phyloP scores from a whole-genome alignment of 768 basidiomycete species.

The Pholiota conissans region DNA sequence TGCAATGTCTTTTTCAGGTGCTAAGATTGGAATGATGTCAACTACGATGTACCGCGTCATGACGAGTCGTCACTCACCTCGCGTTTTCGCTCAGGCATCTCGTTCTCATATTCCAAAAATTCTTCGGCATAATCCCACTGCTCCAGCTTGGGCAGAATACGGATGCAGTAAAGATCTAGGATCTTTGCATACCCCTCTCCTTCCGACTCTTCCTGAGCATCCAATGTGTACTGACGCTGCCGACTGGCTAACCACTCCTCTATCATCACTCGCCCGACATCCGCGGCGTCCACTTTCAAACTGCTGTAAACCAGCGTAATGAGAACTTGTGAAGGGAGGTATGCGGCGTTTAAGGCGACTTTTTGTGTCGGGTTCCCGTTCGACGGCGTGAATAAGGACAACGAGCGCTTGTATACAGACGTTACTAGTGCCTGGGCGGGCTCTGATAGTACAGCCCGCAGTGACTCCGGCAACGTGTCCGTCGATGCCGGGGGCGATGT shows the following conservation, averaged over 20 bases:
- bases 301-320: constrained; percentile 70
- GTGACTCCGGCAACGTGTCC: constrained; percentile 46
- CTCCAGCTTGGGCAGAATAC: constrained; percentile 67
- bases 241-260: constrained; percentile 79
- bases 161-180: constrained; percentile 74
- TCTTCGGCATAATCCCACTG: constrained; percentile 83
- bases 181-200: constrained; percentile 71
- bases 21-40: constrained; percentile 22
- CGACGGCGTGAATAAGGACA: constrained; percentile 64
- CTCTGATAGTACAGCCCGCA: constrained; percentile 53
- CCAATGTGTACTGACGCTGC: constrained; percentile 33
- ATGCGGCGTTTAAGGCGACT: constrained; percentile 44
- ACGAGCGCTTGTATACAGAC: constrained; percentile 61
- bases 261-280: constrained; percentile 61
- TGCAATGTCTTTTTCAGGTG: constrained; percentile 40
- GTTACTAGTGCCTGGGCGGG: constrained; percentile 60
- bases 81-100: constrained; percentile 50
- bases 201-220: constrained; percentile 26
- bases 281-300: constrained; percentile 62
- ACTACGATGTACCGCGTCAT: not conserved
- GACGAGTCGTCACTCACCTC: constrained; percentile 43
- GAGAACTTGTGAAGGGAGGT: constrained; percentile 69
- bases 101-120: constrained; percentile 72
- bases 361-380: constrained; percentile 30
- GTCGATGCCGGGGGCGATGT: constrained; percentile 49